phyloP scores from a whole-genome alignment of 176 grass and related monocot species.

The Eragrostis nindensis region DNA sequence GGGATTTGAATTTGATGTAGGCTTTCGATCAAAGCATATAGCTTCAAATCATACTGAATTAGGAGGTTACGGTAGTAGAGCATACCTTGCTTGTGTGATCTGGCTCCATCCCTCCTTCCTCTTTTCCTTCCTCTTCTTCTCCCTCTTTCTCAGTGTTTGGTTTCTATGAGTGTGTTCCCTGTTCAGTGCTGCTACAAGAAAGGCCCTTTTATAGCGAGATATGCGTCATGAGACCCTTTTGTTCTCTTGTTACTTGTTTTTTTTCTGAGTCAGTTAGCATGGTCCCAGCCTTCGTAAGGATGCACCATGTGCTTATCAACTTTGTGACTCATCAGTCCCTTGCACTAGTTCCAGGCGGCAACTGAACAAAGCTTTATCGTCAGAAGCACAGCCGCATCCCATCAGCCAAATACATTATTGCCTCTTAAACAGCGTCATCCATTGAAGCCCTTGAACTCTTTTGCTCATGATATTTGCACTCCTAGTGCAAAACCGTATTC shows the following conservation, averaged over 20 bases:
- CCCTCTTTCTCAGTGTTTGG: background rate
- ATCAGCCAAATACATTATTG: background rate
- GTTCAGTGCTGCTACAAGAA: conserved; percentile 1
- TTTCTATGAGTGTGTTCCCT: background rate
- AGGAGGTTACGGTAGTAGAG: background rate
- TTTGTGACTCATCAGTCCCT: conserved; percentile 29
- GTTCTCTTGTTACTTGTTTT: conserved; percentile 22
- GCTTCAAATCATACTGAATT: background rate
- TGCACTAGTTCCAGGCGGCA: background rate
- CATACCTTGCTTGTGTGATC: conserved; percentile 37
- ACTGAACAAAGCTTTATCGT: background rate
- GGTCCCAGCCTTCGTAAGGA: conserved; percentile 16
- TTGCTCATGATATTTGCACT: background rate
- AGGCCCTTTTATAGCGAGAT: background rate
- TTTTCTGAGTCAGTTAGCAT: background rate
- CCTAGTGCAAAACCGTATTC: background rate
- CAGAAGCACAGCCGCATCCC: conserved; percentile 4
- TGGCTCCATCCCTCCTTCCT: conserved; percentile 27
- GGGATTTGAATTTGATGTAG: background rate
- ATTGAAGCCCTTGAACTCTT: background rate
- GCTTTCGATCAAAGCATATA: background rate
- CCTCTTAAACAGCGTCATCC: conserved; percentile 13
- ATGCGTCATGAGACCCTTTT: conserved; percentile 24
- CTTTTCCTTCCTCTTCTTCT: background rate
- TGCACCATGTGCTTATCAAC: conserved; percentile 32